Evolutionary conservation across 768 basidiomycete species (phyloP).

Genomic region (Calocybe gangraenosa): DNA sequence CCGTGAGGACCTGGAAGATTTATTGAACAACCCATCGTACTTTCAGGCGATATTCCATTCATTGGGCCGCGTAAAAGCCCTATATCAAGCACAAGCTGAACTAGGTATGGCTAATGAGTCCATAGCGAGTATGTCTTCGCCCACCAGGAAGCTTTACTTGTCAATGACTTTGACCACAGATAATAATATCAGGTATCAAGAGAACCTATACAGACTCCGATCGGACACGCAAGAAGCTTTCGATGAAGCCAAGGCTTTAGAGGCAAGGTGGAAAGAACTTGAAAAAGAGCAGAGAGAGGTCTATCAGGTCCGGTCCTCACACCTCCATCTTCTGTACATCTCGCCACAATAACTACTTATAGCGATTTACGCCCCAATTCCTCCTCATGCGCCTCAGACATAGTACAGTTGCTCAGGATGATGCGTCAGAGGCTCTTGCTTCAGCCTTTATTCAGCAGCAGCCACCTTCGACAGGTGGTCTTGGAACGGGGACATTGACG

Average conservation of each 20-base stretch:
- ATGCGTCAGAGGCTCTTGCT: slow-evolving; percentile 80
- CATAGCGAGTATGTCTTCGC: slow-evolving; percentile 66
- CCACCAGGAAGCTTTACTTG: neutral
- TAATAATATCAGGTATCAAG: slow-evolving; percentile 72
- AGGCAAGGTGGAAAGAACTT: slow-evolving; percentile 80
- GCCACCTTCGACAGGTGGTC: slow-evolving; percentile 18
- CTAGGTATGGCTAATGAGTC: slow-evolving; percentile 82
- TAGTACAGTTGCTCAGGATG: slow-evolving; percentile 87
- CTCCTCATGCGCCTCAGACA: slow-evolving; percentile 85
- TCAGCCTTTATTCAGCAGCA: slow-evolving; percentile 71
- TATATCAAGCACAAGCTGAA: slow-evolving; percentile 74
- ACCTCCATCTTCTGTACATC: too few relatives aligned
- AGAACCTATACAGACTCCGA: slow-evolving; percentile 69
- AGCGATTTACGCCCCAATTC: slow-evolving; percentile 87
- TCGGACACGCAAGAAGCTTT: slow-evolving; percentile 85
- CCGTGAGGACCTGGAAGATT: slow-evolving; percentile 86
- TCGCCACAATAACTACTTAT: too few relatives aligned
- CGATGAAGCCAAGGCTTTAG: slow-evolving; percentile 78
- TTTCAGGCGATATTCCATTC: slow-evolving; percentile 88
- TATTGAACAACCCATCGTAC: slow-evolving; percentile 75
- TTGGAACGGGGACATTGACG: slow-evolving; percentile 27
- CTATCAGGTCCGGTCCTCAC: slow-evolving; percentile 61
- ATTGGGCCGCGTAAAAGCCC: slow-evolving; percentile 63
- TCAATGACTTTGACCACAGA: slow-evolving; percentile 36
- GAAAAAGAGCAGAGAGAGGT: slow-evolving; percentile 86